phyloP scores from a whole-genome alignment of 1,284 basidiomycete genomes.

The Singerocomus rubriflavus region DNA sequence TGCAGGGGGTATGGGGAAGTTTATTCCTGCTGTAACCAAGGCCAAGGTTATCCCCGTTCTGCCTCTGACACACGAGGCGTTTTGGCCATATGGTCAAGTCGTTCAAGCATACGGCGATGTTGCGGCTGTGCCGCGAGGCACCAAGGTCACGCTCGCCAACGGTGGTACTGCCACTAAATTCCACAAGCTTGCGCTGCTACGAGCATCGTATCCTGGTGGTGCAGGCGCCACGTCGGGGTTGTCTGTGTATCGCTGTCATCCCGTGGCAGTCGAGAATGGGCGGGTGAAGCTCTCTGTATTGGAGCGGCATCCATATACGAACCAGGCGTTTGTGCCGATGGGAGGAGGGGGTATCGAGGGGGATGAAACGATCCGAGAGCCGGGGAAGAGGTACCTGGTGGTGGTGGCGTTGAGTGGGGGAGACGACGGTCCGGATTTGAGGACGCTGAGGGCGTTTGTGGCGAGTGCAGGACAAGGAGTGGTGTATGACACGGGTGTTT shows the following conservation, averaged over 20 bases:
- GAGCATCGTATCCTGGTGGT: constrained; percentile 59
- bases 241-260: constrained; percentile 73
- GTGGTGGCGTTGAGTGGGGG: constrained; percentile 76
- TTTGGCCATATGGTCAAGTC: constrained; percentile 81
- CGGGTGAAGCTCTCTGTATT: constrained; percentile 56
- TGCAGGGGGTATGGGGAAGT: neutral
- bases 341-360: constrained; percentile 41
- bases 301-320: constrained; percentile 78
- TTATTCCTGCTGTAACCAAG: constrained; percentile 10
- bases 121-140: constrained; percentile 61
- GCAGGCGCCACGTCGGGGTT: constrained; percentile 59
- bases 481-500: constrained; percentile 76
- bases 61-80: constrained; percentile 79
- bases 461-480: constrained; percentile 81
- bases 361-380: constrained; percentile 46
- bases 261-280: constrained; percentile 50
- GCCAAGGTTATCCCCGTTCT: constrained; percentile 57
- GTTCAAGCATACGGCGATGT: constrained; percentile 78
- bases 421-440: constrained; percentile 75
- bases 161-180: constrained; percentile 87
- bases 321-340: constrained; percentile 89
- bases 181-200: constrained; percentile 75
- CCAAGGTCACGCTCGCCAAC: constrained; percentile 78
- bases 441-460: constrained; percentile 75
- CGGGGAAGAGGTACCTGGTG: constrained; percentile 68